Evolutionary conservation across 164 flowering plant genomes (phyloP).

Genomic region (Houttuynia cordata): DNA sequence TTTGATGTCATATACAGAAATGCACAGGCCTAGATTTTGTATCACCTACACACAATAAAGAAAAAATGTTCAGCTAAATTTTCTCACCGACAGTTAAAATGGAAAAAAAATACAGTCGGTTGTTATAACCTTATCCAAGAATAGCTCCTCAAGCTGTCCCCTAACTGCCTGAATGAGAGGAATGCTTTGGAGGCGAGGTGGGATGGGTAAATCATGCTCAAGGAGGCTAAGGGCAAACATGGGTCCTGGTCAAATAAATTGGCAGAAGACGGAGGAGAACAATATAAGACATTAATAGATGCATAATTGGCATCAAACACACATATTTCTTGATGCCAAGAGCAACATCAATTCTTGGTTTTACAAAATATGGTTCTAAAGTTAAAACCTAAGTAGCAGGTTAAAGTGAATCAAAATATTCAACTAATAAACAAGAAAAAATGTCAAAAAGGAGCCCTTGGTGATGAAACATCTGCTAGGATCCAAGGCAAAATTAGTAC

Average conservation of each 20-base stretch:
- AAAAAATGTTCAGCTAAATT: neutral
- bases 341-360: too few relatives aligned
- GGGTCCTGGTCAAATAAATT: neutral
- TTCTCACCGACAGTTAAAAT: neutral
- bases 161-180: constrained; percentile 44
- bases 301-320: too few relatives aligned
- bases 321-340: too few relatives aligned
- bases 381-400: too few relatives aligned
- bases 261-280: too few relatives aligned
- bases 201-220: constrained; percentile 60
- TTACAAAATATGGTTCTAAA: too few relatives aligned
- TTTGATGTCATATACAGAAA: constrained; percentile 53
- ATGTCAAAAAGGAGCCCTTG: too few relatives aligned
- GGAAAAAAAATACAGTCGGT: neutral
- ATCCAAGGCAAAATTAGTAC: too few relatives aligned
- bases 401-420: too few relatives aligned
- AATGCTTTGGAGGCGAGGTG: constrained; percentile 47
- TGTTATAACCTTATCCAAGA: constrained; percentile 53
- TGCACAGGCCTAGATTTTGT: constrained; percentile 53
- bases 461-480: too few relatives aligned
- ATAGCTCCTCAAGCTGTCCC: constrained; percentile 42
- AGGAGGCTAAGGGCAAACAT: constrained; percentile 63
- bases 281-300: too few relatives aligned
- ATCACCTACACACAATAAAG: constrained; percentile 36
- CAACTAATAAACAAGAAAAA: too few relatives aligned